Percentiles rank a stretch among this genome's conserved stretches.
phyloP scores from a whole-genome alignment of 495 filamentous ascomycete genomes.

The Penicillium desertorum region DNA sequence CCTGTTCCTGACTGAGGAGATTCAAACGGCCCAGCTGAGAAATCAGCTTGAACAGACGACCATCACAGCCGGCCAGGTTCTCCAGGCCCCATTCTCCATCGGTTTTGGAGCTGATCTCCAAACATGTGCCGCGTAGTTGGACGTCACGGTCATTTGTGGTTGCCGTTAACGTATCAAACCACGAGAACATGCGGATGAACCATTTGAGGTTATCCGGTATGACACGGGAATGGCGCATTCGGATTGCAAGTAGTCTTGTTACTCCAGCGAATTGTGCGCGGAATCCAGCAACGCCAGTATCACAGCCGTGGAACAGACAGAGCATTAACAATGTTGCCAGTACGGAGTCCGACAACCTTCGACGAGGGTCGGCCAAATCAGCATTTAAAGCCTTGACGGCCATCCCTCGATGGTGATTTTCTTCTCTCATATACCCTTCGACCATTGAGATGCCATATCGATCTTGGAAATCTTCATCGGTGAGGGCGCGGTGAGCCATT shows the following conservation, averaged over 20 bases:
- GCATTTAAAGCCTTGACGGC: conserved; percentile 81
- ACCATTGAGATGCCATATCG: conserved; percentile 34
- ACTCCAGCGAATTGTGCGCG: conserved; percentile 92
- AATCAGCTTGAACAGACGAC: conserved; percentile 73
- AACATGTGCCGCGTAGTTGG: conserved; percentile 70
- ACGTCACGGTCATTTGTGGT: conserved; percentile 90
- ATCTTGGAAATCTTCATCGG: conserved; percentile 40
- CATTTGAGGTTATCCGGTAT: conserved; percentile 72
- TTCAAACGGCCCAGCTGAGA: conserved; percentile 81
- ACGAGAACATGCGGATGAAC: conserved; percentile 96
- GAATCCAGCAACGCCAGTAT: conserved; percentile 88
- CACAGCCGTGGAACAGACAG: conserved; percentile 90
- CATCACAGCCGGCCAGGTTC: conserved; percentile 85
- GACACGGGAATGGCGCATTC: conserved; percentile 58
- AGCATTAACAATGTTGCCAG: conserved; percentile 84
- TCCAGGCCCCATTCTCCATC: conserved; percentile 77
- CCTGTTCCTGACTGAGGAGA: conserved; percentile 76
- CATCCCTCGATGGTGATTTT: conserved; percentile 74
- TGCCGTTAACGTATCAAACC: conserved; percentile 92
- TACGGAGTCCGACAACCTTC: conserved; percentile 80
- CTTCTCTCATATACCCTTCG: conserved; percentile 58
- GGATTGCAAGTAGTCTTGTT: conserved; percentile 83
- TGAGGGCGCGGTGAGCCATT: conserved; percentile 49
- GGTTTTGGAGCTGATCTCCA: conserved; percentile 65
- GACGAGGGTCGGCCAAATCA: conserved; percentile 71